Percentiles rank a stretch among this genome's conserved stretches.
Evolutionary conservation across 495 filamentous ascomycete genomes (phyloP).

Genomic region (Evansstolkia leycettana): DNA sequence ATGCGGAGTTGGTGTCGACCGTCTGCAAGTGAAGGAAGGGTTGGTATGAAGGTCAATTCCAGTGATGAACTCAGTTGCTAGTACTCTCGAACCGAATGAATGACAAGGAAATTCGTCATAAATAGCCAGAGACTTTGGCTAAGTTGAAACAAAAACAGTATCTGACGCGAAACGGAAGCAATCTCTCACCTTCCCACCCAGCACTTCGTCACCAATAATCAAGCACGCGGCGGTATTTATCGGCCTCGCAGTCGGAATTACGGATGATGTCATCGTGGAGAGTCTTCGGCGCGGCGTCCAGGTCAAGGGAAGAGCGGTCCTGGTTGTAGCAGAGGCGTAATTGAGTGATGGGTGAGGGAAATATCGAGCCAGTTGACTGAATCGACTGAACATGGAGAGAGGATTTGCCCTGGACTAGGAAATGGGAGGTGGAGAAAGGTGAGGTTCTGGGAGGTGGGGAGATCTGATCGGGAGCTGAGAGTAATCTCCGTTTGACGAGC

Average conservation of each 20-base stretch:
- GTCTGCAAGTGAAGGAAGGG: slow-evolving; percentile 35
- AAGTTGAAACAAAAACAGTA: too few relatives aligned
- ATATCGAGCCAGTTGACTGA: slow-evolving; percentile 64
- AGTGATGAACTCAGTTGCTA: too few relatives aligned
- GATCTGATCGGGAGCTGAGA: background rate
- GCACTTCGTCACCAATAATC: slow-evolving; percentile 93
- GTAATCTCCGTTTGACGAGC: too few relatives aligned
- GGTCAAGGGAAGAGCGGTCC: slow-evolving; percentile 29
- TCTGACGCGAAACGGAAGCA: too few relatives aligned
- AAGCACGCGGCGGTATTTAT: slow-evolving; percentile 89
- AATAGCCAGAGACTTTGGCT: too few relatives aligned
- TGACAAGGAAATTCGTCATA: too few relatives aligned
- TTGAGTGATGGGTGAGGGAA: slow-evolving; percentile 49
- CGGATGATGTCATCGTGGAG: slow-evolving; percentile 44
- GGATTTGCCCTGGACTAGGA: too few relatives aligned
- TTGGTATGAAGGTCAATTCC: too few relatives aligned
- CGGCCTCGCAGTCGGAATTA: slow-evolving; percentile 37
- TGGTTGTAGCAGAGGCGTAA: slow-evolving; percentile 23
- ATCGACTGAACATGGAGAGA: slow-evolving; percentile 67
- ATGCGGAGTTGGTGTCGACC: slow-evolving; percentile 88
- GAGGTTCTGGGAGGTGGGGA: too few relatives aligned
- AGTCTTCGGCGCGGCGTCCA: slow-evolving; percentile 10
- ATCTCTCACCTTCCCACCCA: slow-evolving; percentile 78
- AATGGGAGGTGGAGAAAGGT: too few relatives aligned
- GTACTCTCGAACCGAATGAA: too few relatives aligned